A percentile compares a stretch with the other conserved stretches of the same genome.
These are phyloP conservation scores for Fusarium sp. DNA, from an alignment of 2,329 filamentous ascomycete genomes.

Conservation along the genomic window DNA sequence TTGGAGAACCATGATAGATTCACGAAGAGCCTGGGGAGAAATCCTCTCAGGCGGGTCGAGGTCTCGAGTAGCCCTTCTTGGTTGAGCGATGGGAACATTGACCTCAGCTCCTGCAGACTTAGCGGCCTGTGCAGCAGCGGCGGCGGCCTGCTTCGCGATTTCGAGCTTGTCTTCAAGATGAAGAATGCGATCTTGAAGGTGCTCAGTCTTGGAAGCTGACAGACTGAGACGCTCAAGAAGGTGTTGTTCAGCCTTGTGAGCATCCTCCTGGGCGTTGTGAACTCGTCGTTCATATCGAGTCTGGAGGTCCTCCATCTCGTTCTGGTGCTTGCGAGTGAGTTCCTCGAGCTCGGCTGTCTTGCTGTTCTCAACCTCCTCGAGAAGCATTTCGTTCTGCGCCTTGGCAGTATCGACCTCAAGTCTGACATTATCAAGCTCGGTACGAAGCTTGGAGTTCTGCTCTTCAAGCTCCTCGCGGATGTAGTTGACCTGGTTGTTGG, in stretches of 20 bases:
- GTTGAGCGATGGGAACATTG: conserved; percentile 39
- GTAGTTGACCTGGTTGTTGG: conserved; percentile 87
- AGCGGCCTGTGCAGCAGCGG: conserved; percentile 82
- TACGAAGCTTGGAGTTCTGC: conserved; percentile 77
- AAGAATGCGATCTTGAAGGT: conserved; percentile 85
- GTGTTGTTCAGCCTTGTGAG: conserved; percentile 81
- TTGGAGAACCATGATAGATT: conserved; percentile 95
- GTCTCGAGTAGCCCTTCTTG: conserved; percentile 50
- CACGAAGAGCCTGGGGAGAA: conserved; percentile 91
- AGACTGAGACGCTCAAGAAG: conserved; percentile 84
- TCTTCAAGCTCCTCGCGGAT: conserved; percentile 85
- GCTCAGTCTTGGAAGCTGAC: conserved; percentile 84
- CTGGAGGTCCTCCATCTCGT: conserved; percentile 79
- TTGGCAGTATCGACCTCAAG: conserved; percentile 85
- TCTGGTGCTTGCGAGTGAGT: conserved; percentile 70
- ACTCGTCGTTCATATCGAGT: conserved; percentile 80
- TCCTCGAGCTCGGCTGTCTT: conserved; percentile 69
- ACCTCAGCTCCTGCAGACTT: conserved; percentile 65
- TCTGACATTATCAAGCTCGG: conserved; percentile 80
- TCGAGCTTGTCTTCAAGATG: conserved; percentile 93
- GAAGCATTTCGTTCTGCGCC: conserved; percentile 83
- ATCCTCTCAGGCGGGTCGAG: conserved; percentile 81
- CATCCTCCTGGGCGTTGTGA: conserved; percentile 81
- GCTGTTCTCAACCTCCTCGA: conserved; percentile 81
- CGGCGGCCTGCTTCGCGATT: conserved; percentile 87